phyloP scores from a whole-genome alignment of 495 filamentous ascomycete genomes.

The Aspergillus bridgeri region DNA sequence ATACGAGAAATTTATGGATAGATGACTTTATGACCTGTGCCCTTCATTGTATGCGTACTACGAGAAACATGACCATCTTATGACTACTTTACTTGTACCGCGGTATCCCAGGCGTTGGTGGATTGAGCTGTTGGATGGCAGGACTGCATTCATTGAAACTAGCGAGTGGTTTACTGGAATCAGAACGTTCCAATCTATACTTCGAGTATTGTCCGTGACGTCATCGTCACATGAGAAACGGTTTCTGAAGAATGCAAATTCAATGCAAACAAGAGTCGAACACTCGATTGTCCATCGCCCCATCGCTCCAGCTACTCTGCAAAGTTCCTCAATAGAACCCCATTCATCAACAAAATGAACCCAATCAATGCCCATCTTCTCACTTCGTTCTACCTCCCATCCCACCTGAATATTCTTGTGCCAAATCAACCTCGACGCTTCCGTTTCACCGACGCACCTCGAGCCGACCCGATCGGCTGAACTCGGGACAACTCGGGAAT shows the following conservation, averaged over 20 bases:
- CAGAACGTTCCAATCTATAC: too few species aligned
- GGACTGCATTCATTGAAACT: not conserved
- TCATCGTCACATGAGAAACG: not conserved
- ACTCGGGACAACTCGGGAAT: conserved; percentile 27
- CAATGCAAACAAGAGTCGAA: too few species aligned
- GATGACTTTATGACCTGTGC: conserved; percentile 10
- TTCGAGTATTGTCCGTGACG: not conserved
- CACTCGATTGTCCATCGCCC: too few species aligned
- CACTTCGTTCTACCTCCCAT: too few species aligned
- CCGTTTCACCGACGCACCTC: conserved; percentile 8
- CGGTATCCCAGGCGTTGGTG: not conserved
- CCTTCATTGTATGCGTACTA: not conserved
- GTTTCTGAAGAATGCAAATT: not conserved
- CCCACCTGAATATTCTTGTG: too few species aligned
- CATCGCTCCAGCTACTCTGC: too few species aligned
- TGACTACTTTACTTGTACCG: not conserved
- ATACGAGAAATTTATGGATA: too few species aligned
- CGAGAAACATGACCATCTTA: not conserved
- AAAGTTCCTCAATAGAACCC: not conserved
- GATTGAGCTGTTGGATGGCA: not conserved
- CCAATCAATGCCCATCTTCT: too few species aligned
- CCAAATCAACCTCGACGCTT: too few species aligned
- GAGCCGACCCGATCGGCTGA: conserved; percentile 24
- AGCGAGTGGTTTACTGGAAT: not conserved
- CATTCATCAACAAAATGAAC: not conserved